Conservation (phyloP, 2,329 filamentous ascomycete species). For the Teratosphaeria nubilosa region DNA sequence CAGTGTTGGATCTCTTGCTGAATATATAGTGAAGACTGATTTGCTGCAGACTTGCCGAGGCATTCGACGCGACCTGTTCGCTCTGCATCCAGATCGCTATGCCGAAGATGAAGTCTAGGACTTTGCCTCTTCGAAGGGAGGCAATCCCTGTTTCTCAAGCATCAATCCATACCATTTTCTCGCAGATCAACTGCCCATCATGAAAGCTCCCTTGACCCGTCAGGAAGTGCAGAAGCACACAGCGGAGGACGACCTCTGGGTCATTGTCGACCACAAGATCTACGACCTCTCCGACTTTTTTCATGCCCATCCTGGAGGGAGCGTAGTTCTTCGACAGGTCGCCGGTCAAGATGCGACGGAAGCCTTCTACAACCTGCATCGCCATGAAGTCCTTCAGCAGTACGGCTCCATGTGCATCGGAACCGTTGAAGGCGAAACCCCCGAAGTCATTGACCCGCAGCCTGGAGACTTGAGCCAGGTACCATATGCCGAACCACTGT, state of each 20-base stretch:
- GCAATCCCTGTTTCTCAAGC: not conserved
- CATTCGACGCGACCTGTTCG: not conserved
- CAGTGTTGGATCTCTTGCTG: too few species aligned
- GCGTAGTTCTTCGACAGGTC: constrained; percentile 68
- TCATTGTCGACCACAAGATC: constrained; percentile 76
- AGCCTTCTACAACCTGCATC: constrained; percentile 85
- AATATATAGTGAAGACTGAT: too few species aligned
- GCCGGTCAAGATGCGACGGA: constrained; percentile 72
- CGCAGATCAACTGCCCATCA: constrained; percentile 8
- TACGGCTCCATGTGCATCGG: constrained; percentile 68
- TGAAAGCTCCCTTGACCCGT: constrained; percentile 16
- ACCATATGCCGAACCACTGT: constrained; percentile 76
- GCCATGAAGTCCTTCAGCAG: constrained; percentile 78
- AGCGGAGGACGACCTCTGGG: constrained; percentile 66
- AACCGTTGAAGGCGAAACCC: constrained; percentile 61
- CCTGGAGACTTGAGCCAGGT: constrained; percentile 65
- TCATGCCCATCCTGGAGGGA: constrained; percentile 75
- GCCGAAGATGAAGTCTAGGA: not conserved
- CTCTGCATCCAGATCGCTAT: not conserved
- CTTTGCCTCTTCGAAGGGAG: not conserved
- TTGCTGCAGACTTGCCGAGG: not conserved
- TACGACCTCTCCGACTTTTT: constrained; percentile 81
- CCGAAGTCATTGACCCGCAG: constrained; percentile 59
- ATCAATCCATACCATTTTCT: not conserved
- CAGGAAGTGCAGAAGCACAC: constrained; percentile 45